A percentile compares a stretch with the other conserved stretches of the same genome.
These are phyloP conservation scores for Priceomyces fermenticarens DNA, from an alignment of 805 yeast species.

Conservation along the genomic window DNA sequence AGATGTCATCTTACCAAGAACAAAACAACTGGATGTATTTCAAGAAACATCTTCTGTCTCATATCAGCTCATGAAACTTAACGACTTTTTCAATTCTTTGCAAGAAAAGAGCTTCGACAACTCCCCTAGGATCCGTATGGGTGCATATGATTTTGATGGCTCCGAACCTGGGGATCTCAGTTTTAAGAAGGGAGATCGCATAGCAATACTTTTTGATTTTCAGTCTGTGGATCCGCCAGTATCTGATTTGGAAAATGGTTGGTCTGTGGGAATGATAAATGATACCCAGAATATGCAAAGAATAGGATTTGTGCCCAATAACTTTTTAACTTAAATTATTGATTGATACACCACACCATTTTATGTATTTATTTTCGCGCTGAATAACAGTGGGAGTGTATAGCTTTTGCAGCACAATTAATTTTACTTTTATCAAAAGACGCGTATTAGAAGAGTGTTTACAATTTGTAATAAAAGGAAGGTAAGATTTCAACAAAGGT, in stretches of 20 bases:
- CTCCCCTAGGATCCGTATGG: conserved; percentile 8
- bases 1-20: conserved; percentile 2
- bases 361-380: conserved; percentile 9
- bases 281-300: conserved; percentile 14
- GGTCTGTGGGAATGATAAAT: conserved; percentile 31
- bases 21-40: conserved; percentile 7
- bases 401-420: not conserved
- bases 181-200: conserved; percentile 28
- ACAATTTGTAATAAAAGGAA: too few relatives aligned
- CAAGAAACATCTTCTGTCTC: conserved; percentile 19
- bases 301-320: conserved; percentile 38
- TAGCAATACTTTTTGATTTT: conserved; percentile 32
- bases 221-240: conserved; percentile 20
- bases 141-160: conserved; percentile 27
- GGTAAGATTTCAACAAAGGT: too few relatives aligned
- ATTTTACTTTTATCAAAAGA: too few relatives aligned
- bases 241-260: conserved; percentile 18
- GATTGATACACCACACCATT: conserved; percentile 37
- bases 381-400: not conserved
- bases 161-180: conserved; percentile 36
- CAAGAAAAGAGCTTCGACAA: not conserved
- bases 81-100: conserved; percentile 20
- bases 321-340: conserved; percentile 16
- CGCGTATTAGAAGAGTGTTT: too few relatives aligned
- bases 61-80: conserved; percentile 22